Evolutionary conservation across 306 rosid genomes (phyloP).

Genomic region (Cucurbita argyrosperma): DNA sequence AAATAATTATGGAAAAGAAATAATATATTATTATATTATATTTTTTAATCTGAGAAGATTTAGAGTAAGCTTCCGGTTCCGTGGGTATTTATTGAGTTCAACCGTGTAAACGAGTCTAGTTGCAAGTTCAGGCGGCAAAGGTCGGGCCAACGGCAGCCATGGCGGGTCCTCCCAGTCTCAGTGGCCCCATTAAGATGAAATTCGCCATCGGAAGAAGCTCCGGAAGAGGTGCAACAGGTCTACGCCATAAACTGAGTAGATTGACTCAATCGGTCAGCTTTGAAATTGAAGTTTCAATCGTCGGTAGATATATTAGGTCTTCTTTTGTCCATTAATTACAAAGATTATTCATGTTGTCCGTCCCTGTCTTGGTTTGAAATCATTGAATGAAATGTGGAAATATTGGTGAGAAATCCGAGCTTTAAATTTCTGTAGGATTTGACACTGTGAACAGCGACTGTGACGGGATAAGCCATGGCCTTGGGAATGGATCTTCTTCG

Average conservation of each 20-base stretch:
- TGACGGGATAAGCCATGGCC: neutral
- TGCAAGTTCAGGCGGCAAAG: neutral
- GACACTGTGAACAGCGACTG: neutral
- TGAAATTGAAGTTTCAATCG: neutral
- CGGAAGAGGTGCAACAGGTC: neutral
- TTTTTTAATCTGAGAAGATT: too few relatives aligned
- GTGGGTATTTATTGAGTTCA: neutral
- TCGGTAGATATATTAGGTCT: neutral
- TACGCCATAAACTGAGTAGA: neutral
- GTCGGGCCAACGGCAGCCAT: neutral
- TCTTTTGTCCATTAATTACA: neutral
- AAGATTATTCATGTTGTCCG: neutral
- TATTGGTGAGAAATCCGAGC: neutral
- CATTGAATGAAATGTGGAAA: neutral
- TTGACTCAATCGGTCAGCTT: neutral
- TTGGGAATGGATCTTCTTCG: neutral
- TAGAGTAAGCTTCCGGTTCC: neutral
- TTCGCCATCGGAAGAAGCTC: neutral
- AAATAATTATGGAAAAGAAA: too few relatives aligned
- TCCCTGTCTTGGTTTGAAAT: neutral
- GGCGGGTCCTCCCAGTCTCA: neutral
- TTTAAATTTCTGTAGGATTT: neutral
- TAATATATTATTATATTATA: too few relatives aligned
- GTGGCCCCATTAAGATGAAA: neutral
- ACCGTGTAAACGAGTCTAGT: neutral